Percentiles rank a stretch among this genome's conserved stretches.
Evolutionary conservation across 2,329 filamentous ascomycete genomes (phyloP).

Genomic region (Sclerotinia minor): DNA sequence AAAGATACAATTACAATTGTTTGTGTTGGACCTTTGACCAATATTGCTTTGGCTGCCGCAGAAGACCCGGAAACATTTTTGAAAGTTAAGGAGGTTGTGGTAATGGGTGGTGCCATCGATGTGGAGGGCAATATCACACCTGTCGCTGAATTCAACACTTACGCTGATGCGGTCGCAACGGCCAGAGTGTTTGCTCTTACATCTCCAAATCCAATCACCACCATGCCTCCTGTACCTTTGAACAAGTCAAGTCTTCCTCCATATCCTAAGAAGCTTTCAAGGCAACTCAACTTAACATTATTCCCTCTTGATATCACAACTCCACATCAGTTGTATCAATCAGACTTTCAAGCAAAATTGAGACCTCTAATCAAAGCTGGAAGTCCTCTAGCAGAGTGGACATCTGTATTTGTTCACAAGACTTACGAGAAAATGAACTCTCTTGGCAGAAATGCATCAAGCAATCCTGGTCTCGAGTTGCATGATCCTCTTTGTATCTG

Average conservation of each 20-base stretch:
- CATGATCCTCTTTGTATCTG: conserved; percentile 80
- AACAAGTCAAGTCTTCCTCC: conserved; percentile 53
- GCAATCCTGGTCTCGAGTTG: conserved; percentile 62
- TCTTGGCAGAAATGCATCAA: conserved; percentile 54
- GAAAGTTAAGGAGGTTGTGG: conserved; percentile 82
- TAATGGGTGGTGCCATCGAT: conserved; percentile 90
- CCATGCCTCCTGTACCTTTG: conserved; percentile 69
- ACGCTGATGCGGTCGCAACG: conserved; percentile 78
- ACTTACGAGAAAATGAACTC: conserved; percentile 68
- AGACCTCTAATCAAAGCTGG: conserved; percentile 57
- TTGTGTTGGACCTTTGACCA: conserved; percentile 89
- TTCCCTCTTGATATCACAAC: conserved; percentile 79
- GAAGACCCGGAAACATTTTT: conserved; percentile 89
- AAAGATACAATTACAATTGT: conserved; percentile 85
- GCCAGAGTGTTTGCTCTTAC: conserved; percentile 77
- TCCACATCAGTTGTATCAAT: conserved; percentile 63
- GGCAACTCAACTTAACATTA: conserved; percentile 64
- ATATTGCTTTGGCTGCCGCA: conserved; percentile 82
- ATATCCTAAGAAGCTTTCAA: conserved; percentile 66
- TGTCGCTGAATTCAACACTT: conserved; percentile 92
- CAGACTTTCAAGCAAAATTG: conserved; percentile 59
- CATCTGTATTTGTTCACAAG: conserved; percentile 68
- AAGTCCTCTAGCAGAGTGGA: conserved; percentile 74
- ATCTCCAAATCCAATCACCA: conserved; percentile 70
- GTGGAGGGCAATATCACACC: conserved; percentile 81